Evolutionary conservation across 2,329 filamentous ascomycete genomes (phyloP).

Genomic region (Bretziella fagacearum): DNA sequence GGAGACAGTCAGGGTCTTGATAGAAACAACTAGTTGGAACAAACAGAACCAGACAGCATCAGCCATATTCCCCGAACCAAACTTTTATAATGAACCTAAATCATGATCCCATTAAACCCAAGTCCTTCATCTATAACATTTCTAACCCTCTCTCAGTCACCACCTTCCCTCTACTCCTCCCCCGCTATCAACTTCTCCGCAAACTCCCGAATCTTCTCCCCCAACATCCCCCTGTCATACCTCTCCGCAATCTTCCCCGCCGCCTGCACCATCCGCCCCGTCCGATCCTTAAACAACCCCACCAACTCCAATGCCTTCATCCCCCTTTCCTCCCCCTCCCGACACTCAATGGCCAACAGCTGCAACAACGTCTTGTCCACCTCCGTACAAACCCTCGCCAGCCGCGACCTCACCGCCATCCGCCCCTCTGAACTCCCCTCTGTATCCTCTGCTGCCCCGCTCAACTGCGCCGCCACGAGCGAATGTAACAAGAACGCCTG

Average conservation of each 20-base stretch:
- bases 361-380: slow-evolving; percentile 83
- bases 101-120: no score
- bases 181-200: slow-evolving; percentile 7
- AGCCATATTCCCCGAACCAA: no score
- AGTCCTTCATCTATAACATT: neutral
- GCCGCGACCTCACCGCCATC: slow-evolving; percentile 45
- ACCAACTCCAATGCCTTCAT: slow-evolving; percentile 94
- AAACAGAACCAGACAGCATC: no score
- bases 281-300: slow-evolving; percentile 64
- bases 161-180: slow-evolving; percentile 5
- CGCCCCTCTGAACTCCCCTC: slow-evolving; percentile 22
- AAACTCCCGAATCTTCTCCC: slow-evolving; percentile 64
- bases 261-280: slow-evolving; percentile 79
- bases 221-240: slow-evolving; percentile 63
- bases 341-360: slow-evolving; percentile 75
- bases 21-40: no score
- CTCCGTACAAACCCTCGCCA: slow-evolving; percentile 60
- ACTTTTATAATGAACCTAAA: no score
- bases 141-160: neutral
- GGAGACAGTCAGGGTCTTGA: no score
- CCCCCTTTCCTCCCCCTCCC: slow-evolving; percentile 78
- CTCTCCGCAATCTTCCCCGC: slow-evolving; percentile 77
- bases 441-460: slow-evolving; percentile 55
- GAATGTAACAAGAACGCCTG: slow-evolving; percentile 64
- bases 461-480: slow-evolving; percentile 54